phyloP scores from a whole-genome alignment of 768 basidiomycete species.

The Flagelloscypha sp. region DNA sequence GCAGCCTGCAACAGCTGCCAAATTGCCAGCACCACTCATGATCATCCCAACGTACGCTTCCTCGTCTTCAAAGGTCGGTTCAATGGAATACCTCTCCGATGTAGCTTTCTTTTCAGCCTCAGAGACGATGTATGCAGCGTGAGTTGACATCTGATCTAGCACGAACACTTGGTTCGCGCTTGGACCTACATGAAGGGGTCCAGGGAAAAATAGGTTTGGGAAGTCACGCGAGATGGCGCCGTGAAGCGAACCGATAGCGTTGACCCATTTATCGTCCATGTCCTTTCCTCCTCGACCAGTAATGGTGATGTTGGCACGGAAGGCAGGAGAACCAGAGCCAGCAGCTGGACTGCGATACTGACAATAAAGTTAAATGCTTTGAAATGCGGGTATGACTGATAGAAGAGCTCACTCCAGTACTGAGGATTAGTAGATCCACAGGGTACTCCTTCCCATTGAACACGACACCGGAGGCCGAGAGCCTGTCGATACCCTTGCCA shows the following conservation, averaged over 20 bases:
- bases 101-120: conserved; percentile 1
- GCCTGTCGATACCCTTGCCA: conserved; percentile 8
- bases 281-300: conserved; percentile 4
- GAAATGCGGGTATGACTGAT: no score
- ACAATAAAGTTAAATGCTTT: no score
- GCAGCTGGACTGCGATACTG: background rate
- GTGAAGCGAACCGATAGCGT: conserved; percentile 8
- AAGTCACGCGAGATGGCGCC: conserved; percentile 9
- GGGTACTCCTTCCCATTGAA: conserved; percentile 8
- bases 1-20: conserved; percentile 5
- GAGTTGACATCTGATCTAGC: background rate
- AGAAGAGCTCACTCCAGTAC: no score
- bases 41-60: conserved; percentile 5
- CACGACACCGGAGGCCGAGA: conserved; percentile 2
- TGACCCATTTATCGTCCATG: conserved; percentile 11
- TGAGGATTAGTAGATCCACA: conserved; percentile 8
- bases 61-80: conserved; percentile 5
- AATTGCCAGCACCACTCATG: conserved; percentile 3
- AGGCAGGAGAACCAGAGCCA: conserved; percentile 1
- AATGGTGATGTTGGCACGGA: background rate
- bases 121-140: conserved; percentile 5
- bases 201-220: conserved; percentile 13
- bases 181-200: conserved; percentile 1
- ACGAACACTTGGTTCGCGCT: conserved; percentile 7
- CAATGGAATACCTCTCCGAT: conserved; percentile 2